Base-by-base conservation (phyloP, 2,329 filamentous ascomycete genomes). In the Fusarium sp. region DNA sequence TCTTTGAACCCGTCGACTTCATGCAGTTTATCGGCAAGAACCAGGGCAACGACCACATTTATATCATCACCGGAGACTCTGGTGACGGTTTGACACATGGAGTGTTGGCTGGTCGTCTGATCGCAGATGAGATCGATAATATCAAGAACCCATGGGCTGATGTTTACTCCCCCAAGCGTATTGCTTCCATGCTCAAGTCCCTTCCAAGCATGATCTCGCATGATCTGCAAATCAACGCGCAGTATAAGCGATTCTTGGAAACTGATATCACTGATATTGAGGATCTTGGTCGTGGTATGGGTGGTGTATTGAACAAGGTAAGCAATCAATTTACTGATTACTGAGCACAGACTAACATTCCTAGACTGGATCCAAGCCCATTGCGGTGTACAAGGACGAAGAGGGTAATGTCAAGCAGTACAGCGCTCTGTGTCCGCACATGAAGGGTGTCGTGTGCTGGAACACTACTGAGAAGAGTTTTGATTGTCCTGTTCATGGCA, bases 71-170 rank as follows among this genome's bases (percentile, higher is more conserved):
- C 0, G 86, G 87, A 1, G 87, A 89, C 70, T 87, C 83, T 4
- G 87, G 87, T 2, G 86, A 89, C 65, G 86, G 86, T 0, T 77
- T 89, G 12, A 89, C 87, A 0, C 84, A 88, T 54, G 86, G 85
- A 16, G 84, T 87, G 0, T 70, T 89, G 9, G 86, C 85, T 0
- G 84, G 85, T 1, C 78, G 77, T 41, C 76, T 89, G 54, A 82
- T 89, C 45, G 83, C 86, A 0, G 86, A 88, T 65, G 81, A 85
- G 65, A 87, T 89, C 37, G 81, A 83, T 4, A 83, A 81, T 6
- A 75, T 80, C n/a, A 66, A 78, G 12, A 87, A 88, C 60, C 68
- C 79, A 0, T 88, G 87, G 86, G 77, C 79, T 2, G 72, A 76
- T 4, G 71, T 87, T 10, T 89, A 89, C 77, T 80, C 80, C 7